Evolutionary conservation across 2,329 filamentous ascomycete species (phyloP), one percentile per base, ranked within the genome.

Genomic region (Cadophora gregata): DNA sequence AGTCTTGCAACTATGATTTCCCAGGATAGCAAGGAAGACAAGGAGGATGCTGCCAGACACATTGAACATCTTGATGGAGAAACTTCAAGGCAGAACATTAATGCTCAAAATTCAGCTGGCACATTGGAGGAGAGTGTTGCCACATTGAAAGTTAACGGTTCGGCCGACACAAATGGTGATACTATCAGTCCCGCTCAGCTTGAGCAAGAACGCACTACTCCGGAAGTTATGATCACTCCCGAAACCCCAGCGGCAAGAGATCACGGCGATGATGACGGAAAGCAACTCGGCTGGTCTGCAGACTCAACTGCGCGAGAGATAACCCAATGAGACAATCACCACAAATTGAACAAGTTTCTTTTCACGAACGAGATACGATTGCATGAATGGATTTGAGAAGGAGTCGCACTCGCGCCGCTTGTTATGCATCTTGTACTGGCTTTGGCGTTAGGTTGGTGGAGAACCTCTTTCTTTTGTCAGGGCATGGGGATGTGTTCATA

Each of bases 1-100:
- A 97, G 93, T 72, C 81, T 98, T 25, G 92, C 93, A 1, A 92
- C 93, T 69, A 92, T 96, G 77, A 92, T 97, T 33, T 92, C 90
- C 47, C 85, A 88, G 59, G 86, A 88, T 50, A 85, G 88, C 50
- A 76, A 75, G 9, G 70, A 74, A 29, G 72, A 76, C 42, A 72
- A 73, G 59, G 70, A 69, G 61, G 68, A 72, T 56, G 31, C 65
- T 27, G 68, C 71, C 1, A 66, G 63, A 47, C 74, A 77, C 64
- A 69, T 76, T 42, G 75, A 77, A 56, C 66, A 76, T 45, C 60
- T 72, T 16, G 59, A 67, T 27, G 68, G 67, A n/a, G 67, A 71
- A 62, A 55, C 60, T 12, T 73, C 71, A 25, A 63, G 42, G n/a
- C 29, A 59, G 5, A 62, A 59, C 16, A 63, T 24, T 48, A 55